Percentiles rank a stretch among this genome's conserved stretches.
Conservation (phyloP, 1,139 yeast genomes). For the Pichia sp. region DNA sequence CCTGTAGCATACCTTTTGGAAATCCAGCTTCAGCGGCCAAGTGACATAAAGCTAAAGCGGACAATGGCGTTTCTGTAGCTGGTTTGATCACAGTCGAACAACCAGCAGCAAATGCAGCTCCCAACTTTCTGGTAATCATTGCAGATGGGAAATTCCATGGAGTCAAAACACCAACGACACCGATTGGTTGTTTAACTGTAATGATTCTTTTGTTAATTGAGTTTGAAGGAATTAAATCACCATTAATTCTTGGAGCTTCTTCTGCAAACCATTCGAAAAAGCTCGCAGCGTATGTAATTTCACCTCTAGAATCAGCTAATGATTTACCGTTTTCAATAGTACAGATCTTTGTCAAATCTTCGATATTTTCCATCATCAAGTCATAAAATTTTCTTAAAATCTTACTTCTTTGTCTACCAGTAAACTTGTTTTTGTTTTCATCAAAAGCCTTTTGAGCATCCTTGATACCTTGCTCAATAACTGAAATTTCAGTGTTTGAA, state of each 20-base stretch:
- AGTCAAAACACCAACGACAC: conserved; percentile 86
- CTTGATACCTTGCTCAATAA: conserved; percentile 54
- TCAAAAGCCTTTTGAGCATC: conserved; percentile 56
- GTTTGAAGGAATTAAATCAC: conserved; percentile 64
- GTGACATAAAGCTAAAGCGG: conserved; percentile 75
- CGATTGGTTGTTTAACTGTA: conserved; percentile 75
- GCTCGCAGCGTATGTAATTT: conserved; percentile 67
- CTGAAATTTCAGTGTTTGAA: conserved; percentile 51
- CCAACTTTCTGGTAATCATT: conserved; percentile 89
- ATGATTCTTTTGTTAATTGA: conserved; percentile 51
- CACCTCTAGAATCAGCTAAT: conserved; percentile 68
- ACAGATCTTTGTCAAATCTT: conserved; percentile 67
- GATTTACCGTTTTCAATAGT: conserved; percentile 87
- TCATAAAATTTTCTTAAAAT: conserved; percentile 60
- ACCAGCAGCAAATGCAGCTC: conserved; percentile 92
- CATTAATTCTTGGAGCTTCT: conserved; percentile 75
- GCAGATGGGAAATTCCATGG: conserved; percentile 98
- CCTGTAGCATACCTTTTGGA: conserved; percentile 74
- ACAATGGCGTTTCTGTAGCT: conserved; percentile 81
- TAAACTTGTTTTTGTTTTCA: conserved; percentile 42
- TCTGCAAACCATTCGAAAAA: conserved; percentile 91
- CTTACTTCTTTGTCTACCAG: conserved; percentile 60
- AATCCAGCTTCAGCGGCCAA: conserved; percentile 77
- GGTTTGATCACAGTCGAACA: conserved; percentile 91
- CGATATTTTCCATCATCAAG: conserved; percentile 58